phyloP scores from a whole-genome alignment of 495 filamentous ascomycete species.

The Ascobolus immersus region DNA sequence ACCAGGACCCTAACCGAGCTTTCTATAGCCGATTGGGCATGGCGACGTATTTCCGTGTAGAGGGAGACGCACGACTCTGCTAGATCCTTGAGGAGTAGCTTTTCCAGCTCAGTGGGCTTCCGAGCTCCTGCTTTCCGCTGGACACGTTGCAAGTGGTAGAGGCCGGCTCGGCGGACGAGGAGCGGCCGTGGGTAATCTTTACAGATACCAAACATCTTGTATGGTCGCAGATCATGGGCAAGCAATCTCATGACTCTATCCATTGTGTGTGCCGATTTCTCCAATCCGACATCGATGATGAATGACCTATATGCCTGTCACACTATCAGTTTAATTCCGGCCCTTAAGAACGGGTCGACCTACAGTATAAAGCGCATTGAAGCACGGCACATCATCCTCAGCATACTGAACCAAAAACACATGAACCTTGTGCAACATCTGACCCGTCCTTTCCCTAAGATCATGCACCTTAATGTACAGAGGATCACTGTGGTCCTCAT shows the following conservation, averaged over 20 bases:
- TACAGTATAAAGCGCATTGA: slow-evolving; percentile 60
- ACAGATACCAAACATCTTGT: slow-evolving; percentile 75
- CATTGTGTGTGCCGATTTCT: slow-evolving; percentile 76
- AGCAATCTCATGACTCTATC: slow-evolving; percentile 66
- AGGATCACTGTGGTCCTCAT: slow-evolving; percentile 25
- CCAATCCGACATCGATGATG: slow-evolving; percentile 93
- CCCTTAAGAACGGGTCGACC: neutral
- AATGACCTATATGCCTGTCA: slow-evolving; percentile 56
- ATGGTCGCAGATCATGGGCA: slow-evolving; percentile 60
- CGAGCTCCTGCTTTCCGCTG: slow-evolving; percentile 77
- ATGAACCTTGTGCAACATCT: slow-evolving; percentile 58
- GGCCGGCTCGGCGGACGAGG: slow-evolving; percentile 66
- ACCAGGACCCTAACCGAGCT: slow-evolving; percentile 81
- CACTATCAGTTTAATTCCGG: neutral
- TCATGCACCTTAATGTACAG: slow-evolving; percentile 53
- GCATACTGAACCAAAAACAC: slow-evolving; percentile 58
- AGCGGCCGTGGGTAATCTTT: slow-evolving; percentile 83
- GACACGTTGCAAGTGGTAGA: slow-evolving; percentile 80
- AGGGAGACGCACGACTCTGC: slow-evolving; percentile 77
- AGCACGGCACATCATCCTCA: slow-evolving; percentile 87
- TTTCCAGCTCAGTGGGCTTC: slow-evolving; percentile 61
- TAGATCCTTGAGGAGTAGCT: slow-evolving; percentile 58
- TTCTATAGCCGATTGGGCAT: slow-evolving; percentile 76
- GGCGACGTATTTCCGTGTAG: slow-evolving; percentile 83
- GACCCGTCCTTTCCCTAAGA: slow-evolving; percentile 54